Base-by-base conservation (phyloP, 805 yeast genomes). In the Blastobotrys robertii region DNA sequence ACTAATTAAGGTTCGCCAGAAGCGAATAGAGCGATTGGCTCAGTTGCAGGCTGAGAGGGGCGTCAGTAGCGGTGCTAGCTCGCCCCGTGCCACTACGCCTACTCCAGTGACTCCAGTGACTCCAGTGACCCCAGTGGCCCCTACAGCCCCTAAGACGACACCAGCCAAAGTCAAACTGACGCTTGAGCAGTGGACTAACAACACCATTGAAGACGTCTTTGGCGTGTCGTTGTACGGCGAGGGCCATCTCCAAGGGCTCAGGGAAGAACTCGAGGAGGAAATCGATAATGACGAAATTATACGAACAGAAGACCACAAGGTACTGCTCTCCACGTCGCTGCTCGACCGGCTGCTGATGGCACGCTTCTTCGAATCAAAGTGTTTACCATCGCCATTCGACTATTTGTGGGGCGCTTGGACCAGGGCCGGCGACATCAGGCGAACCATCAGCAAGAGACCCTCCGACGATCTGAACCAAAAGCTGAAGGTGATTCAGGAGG, bases 321-420 rank as follows among this genome's bases (percentile, higher is more conserved):
- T 15, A 2, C 12, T 25, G 15, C 35, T 50, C n/a, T 34, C 45
- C 3, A 32, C 30, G 10, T 48, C 45, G 8, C 12, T 39, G 19
- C 42, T 51, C 9, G 57, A 53, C 33, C 38, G 48, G 4, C 37
- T 46, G 25, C 30, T 51, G 19, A 51, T 52, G 54, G 19, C 40
- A 15, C 43, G 55, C 14, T 35, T 53, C 19, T 42, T 49, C 9
- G 50, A 48, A 22, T 42, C 39, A 16, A 22, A 36, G 16, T 40
- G 47, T 22, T 29, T 32, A n/a, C 49, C 49, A 8, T 41, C 52
- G 13, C 69, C 79, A 0, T 62, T 78, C 41, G 68, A 66, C 14
- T 80, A 75, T 54, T 64, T 79, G 36, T 64, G 59, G 43, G 53
- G 56, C 5, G 59, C 69, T 15, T 77, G 78, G 69, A 54, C 55